phyloP scores from a whole-genome alignment of 2,329 filamentous ascomycete genomes.

The Endoconidiophora laricicola region DNA sequence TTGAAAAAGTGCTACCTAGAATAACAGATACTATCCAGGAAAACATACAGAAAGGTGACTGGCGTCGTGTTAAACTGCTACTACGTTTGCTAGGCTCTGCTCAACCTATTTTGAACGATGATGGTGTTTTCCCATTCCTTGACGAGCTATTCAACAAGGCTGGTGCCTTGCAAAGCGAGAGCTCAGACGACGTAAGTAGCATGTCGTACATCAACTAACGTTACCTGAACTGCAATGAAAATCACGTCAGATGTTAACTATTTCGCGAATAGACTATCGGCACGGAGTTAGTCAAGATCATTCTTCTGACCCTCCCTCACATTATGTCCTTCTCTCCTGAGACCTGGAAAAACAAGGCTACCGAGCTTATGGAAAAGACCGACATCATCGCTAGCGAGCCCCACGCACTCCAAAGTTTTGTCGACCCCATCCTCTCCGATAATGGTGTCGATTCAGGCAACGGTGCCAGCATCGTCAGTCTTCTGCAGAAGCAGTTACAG shows the following conservation, averaged over 20 bases:
- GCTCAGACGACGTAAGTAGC: slow-evolving; percentile 68
- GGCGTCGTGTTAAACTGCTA: slow-evolving; percentile 81
- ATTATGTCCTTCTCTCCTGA: slow-evolving; percentile 57
- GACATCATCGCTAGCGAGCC: slow-evolving; percentile 85
- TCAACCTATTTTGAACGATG: slow-evolving; percentile 62
- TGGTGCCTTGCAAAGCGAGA: slow-evolving; percentile 84
- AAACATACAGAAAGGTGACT: slow-evolving; percentile 55
- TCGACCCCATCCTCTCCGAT: slow-evolving; percentile 57
- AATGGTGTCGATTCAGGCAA: slow-evolving; percentile 47
- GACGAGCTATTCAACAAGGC: slow-evolving; percentile 83
- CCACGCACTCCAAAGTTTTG: slow-evolving; percentile 66
- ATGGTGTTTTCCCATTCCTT: slow-evolving; percentile 70
- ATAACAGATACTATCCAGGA: slow-evolving; percentile 46
- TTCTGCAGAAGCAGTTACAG: slow-evolving; percentile 77
- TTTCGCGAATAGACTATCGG: slow-evolving; percentile 36
- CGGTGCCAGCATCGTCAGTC: slow-evolving; percentile 52
- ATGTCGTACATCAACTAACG: neutral
- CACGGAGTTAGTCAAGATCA: slow-evolving; percentile 90
- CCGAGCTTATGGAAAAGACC: slow-evolving; percentile 76
- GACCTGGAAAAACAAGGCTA: slow-evolving; percentile 55
- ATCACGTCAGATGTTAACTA: slow-evolving; percentile 9
- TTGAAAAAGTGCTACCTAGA: slow-evolving; percentile 50
- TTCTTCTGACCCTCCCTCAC: slow-evolving; percentile 87
- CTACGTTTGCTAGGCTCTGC: slow-evolving; percentile 81
- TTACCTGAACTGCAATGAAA: neutral